phyloP scores from a whole-genome alignment of 1,284 basidiomycete species.

The Rhodofomes roseus region DNA sequence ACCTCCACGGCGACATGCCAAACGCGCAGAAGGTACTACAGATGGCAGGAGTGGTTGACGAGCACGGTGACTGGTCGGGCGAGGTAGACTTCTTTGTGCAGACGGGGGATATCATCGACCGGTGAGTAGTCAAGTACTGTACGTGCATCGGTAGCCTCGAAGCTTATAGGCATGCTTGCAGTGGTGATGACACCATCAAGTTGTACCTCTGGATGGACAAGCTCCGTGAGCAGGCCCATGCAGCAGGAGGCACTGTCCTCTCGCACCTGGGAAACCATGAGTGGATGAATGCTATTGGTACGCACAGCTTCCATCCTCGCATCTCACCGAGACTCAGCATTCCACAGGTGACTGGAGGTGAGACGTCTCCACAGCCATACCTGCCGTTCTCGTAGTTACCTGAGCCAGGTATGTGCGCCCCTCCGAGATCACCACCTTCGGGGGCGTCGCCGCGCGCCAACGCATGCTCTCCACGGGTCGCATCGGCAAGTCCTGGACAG shows the following conservation, averaged over 20 bases:
- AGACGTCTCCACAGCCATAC: conserved; percentile 12
- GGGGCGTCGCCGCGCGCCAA: conserved; percentile 66
- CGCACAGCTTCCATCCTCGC: conserved; percentile 13
- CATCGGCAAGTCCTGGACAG: conserved; percentile 81
- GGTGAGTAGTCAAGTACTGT: conserved; percentile 35
- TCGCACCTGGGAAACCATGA: conserved; percentile 88
- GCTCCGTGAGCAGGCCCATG: conserved; percentile 71
- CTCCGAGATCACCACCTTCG: conserved; percentile 79
- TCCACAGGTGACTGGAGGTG: conserved; percentile 78
- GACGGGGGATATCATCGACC: conserved; percentile 91
- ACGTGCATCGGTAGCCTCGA: too few relatives aligned
- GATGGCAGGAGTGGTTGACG: conserved; percentile 72
- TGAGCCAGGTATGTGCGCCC: conserved; percentile 76
- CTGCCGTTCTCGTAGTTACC: background rate
- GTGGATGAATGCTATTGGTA: conserved; percentile 86
- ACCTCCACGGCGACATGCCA: conserved; percentile 74
- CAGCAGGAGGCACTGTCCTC: conserved; percentile 69
- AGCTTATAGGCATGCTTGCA: conserved; percentile 22
- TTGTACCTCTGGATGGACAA: conserved; percentile 81
- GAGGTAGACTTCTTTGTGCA: conserved; percentile 83
- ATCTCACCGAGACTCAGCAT: background rate
- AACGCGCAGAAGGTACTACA: conserved; percentile 74
- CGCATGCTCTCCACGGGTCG: conserved; percentile 69
- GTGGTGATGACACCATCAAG: conserved; percentile 83
- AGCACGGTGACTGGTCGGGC: conserved; percentile 73